phyloP scores from a whole-genome alignment of 306 rosid species.

The Leucaena leucocephala region DNA sequence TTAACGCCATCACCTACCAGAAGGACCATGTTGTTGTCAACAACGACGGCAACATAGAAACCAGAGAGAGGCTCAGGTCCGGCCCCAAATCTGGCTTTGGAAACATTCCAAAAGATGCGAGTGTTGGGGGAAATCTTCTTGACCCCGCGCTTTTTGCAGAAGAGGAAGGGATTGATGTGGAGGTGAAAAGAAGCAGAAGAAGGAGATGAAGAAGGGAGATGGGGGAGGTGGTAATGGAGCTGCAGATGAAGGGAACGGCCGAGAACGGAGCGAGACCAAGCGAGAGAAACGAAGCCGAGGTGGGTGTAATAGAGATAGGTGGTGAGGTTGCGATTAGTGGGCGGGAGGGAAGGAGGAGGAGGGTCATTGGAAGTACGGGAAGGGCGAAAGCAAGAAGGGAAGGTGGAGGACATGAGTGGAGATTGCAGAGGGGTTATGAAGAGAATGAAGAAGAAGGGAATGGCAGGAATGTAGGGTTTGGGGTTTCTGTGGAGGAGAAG shows the following conservation, averaged over 20 bases:
- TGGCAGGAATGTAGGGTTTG: neutral
- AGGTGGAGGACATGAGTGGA: slow-evolving; percentile 44
- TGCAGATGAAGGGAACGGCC: slow-evolving; percentile 85
- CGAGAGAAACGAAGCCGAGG: slow-evolving; percentile 66
- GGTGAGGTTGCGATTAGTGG: slow-evolving; percentile 69
- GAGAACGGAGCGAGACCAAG: slow-evolving; percentile 86
- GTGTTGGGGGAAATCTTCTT: slow-evolving; percentile 58
- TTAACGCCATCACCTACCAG: slow-evolving; percentile 62
- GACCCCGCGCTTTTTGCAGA: slow-evolving; percentile 78
- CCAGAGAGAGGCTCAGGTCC: slow-evolving; percentile 69
- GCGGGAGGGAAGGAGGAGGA: neutral
- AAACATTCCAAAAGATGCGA: slow-evolving; percentile 71
- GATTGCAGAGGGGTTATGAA: neutral
- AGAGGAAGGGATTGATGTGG: slow-evolving; percentile 65
- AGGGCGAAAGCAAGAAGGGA: slow-evolving; percentile 71
- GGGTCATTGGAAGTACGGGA: slow-evolving; percentile 30
- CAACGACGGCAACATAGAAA: slow-evolving; percentile 77
- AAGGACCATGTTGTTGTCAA: slow-evolving; percentile 57
- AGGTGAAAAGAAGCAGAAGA: slow-evolving; percentile 47
- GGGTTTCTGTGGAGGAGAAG: neutral
- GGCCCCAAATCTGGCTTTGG: slow-evolving; percentile 61
- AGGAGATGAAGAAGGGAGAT: slow-evolving; percentile 42
- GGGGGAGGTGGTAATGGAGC: slow-evolving; percentile 31
- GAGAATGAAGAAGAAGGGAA: neutral
- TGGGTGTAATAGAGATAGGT: slow-evolving; percentile 77